These are phyloP conservation scores for Amoebophrya sp. DNA, from an alignment of 169 alveolate genomes.

Conservation along the genomic window DNA sequence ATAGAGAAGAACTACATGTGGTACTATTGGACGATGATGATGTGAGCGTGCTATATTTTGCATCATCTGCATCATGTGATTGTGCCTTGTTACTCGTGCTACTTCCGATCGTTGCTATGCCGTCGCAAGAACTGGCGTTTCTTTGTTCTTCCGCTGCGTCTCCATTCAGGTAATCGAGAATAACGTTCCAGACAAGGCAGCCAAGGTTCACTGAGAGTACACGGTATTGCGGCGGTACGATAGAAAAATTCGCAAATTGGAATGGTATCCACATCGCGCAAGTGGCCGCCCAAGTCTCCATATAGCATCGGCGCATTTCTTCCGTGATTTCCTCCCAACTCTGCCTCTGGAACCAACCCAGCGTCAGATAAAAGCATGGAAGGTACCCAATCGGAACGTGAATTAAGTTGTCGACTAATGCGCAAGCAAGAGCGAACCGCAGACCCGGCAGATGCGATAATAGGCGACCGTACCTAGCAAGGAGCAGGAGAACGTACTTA, in stretches of 20 bases:
- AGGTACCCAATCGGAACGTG: slow-evolving; percentile 25
- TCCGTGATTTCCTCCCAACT: neutral
- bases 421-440: neutral
- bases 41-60: too few species aligned
- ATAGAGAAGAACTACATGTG: neutral
- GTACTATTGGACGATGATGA: neutral
- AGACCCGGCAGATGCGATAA: neutral
- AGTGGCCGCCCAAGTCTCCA: neutral
- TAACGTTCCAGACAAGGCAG: slow-evolving; percentile 21
- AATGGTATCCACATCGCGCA: slow-evolving; percentile 35
- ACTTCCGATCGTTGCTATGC: neutral
- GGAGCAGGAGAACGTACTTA: too few species aligned
- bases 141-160: neutral
- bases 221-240: neutral
- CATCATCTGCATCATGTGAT: too few species aligned
- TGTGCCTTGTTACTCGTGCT: too few species aligned
- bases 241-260: neutral
- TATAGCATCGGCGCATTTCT: neutral
- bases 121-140: neutral
- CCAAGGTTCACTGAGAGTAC: slow-evolving; percentile 30
- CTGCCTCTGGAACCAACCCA: neutral
- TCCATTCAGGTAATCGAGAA: neutral
- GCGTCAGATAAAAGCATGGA: slow-evolving; percentile 11
- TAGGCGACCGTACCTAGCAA: too few species aligned
- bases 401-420: slow-evolving; percentile 12